Conservation (phyloP, 805 yeast genomes). For the Jamesozyma spencerorum region DNA sequence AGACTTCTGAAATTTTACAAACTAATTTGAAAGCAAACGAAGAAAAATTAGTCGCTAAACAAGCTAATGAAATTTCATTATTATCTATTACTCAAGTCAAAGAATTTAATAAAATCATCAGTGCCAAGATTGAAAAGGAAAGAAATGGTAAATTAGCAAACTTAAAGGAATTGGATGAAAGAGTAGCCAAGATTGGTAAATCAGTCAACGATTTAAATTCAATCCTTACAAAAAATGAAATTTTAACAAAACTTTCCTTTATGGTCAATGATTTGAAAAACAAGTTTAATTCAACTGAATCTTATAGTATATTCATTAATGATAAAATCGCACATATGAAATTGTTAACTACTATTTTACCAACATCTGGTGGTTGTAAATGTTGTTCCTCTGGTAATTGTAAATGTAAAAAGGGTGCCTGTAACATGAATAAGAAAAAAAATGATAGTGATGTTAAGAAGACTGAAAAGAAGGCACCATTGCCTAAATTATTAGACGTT, state of each 20-base stretch:
- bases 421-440: background rate
- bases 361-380: constrained; percentile 9
- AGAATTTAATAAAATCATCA: constrained; percentile 50
- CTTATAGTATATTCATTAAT: constrained; percentile 28
- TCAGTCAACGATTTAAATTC: constrained; percentile 35
- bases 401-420: constrained; percentile 8
- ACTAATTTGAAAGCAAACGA: constrained; percentile 62
- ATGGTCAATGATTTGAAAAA: constrained; percentile 17
- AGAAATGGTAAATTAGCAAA: constrained; percentile 71
- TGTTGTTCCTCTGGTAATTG: constrained; percentile 7
- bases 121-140: constrained; percentile 55
- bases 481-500: constrained; percentile 20
- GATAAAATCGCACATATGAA: constrained; percentile 28
- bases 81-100: constrained; percentile 61
- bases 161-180: constrained; percentile 48
- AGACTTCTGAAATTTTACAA: constrained; percentile 47
- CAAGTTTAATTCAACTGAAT: constrained; percentile 15
- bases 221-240: constrained; percentile 31
- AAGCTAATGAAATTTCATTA: constrained; percentile 61
- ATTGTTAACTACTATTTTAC: constrained; percentile 19
- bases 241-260: constrained; percentile 24
- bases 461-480: background rate
- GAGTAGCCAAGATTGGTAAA: constrained; percentile 40
- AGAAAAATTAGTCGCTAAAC: constrained; percentile 56
- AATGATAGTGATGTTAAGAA: background rate